Evolutionary conservation across 2,329 filamentous ascomycete genomes (phyloP), one percentile per base, ranked within the genome.

Genomic region (Curvularia lunata): DNA sequence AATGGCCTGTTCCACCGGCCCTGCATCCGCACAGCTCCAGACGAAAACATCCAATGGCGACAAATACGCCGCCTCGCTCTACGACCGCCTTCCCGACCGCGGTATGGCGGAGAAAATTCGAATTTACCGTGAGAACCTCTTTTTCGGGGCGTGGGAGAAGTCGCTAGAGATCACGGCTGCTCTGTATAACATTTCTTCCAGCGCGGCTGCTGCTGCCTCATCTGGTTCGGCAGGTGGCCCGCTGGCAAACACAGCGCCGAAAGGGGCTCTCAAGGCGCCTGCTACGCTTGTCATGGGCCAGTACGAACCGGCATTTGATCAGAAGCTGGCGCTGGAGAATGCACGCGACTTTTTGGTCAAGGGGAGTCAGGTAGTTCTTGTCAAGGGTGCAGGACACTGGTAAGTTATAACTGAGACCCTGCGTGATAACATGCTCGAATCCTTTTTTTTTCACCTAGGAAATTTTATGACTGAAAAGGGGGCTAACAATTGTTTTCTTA

Each of bases 251-350:
- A 76, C 79, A 6, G 78, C 75, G 0, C 78, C 78, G 2, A 65
- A 73, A 10, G 83, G 83, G 3, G 71, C 77, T 3, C 70, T 87
- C 21, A 82, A 81, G 57, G 83, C 82, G 10, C 80, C 80, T 18
- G 76, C 82, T 13, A 86, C 84, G 5, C 68, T 86, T 18, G 60
- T 87, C 40, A 84, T 83, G 75, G 85, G 84, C 2, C 72, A 81
- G 62, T 66, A 77, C 21, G 85, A 87, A 65, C 66, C 75, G 10
- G 84, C 84, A 5, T 78, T 86, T 37, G 80, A 84, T 48, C 72
- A 71, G 41, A 71, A 75, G 12, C 71, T 87, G 27, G 80, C 77
- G 25, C 69, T 86, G 25, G 81, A 84, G 51, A 84, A 84, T 0
- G 79, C 86, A 23, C 76, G 76, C 1, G 82, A 84, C 51, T 85